phyloP scores from a whole-genome alignment of 805 yeast genomes.

The Komagataella phaffii region DNA sequence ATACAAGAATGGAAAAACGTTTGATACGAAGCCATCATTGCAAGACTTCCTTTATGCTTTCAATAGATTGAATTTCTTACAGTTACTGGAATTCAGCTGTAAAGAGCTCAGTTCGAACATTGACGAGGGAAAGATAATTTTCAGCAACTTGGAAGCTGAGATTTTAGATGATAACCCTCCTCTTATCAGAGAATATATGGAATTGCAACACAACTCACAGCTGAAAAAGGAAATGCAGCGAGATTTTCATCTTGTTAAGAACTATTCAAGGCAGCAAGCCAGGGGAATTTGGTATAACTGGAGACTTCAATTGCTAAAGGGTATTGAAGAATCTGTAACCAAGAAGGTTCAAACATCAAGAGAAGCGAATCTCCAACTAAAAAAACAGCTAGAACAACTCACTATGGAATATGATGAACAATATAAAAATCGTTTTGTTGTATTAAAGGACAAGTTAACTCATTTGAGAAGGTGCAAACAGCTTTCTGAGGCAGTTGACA shows the following conservation, averaged over 20 bases:
- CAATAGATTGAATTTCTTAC: slow-evolving; percentile 27
- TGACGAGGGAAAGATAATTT: slow-evolving; percentile 30
- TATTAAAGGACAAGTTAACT: background rate
- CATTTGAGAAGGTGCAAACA: background rate
- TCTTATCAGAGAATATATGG: slow-evolving; percentile 33
- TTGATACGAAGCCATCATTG: slow-evolving; percentile 7
- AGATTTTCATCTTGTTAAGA: slow-evolving; percentile 36
- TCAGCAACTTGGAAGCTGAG: slow-evolving; percentile 32
- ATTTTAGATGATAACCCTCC: slow-evolving; percentile 32
- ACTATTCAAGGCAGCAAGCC: slow-evolving; percentile 37
- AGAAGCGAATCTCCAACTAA: background rate
- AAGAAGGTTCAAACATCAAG: background rate
- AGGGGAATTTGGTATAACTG: slow-evolving; percentile 49
- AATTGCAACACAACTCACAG: slow-evolving; percentile 17
- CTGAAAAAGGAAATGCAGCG: slow-evolving; percentile 19
- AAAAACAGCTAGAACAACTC: background rate
- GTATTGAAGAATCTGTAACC: slow-evolving; percentile 21
- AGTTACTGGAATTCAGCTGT: slow-evolving; percentile 39
- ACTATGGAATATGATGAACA: background rate
- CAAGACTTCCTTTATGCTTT: slow-evolving; percentile 24
- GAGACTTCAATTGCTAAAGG: slow-evolving; percentile 38
- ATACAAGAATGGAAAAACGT: background rate
- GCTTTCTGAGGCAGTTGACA: background rate
- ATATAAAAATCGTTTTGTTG: background rate
- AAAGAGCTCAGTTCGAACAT: slow-evolving; percentile 39